Base-by-base conservation (phyloP, 2,329 filamentous ascomycete species). In the Cadophora luteo-olivacea region DNA sequence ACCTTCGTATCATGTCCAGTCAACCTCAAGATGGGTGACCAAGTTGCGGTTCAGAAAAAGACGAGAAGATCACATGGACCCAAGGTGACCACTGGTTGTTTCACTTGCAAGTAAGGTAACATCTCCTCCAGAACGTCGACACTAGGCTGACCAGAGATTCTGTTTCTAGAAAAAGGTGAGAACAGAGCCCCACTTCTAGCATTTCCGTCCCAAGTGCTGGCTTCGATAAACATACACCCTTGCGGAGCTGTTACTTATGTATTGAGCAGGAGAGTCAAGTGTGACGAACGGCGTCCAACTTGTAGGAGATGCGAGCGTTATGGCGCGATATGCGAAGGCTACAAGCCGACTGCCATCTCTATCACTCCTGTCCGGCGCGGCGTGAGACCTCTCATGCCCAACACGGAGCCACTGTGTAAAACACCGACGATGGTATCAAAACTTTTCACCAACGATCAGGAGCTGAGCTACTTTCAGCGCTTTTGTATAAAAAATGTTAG, bases 391-490 rank as follows among this genome's bases (percentile, higher is more conserved):
- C 14, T 61, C 29, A 4, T 49, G 33, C 58, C 36, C 38, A 41
- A 41, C 8, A 3, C 12, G 3, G 38, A 41, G 6, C 38, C 38
- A 41, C 38, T 41, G 5, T 41, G 12, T 12, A 41, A 41, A 16
- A 41, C 38, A 41, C 38, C 38, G 38, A 41, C 38, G 16, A 41
- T 16, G 38, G 48, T 24, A 2, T 41, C 38, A 6, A 41, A 36
- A 14, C 57, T 62, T 2, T 69, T 70, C 55, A 32, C 16, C 33
- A 70, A 65, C 29, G 64, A 63, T 45, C 19, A 66, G 32, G 71
- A 72, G 51, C 66, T 65, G 11, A 49, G 54, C 11, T 68, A 67
- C 48, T 72, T 72, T 58, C 69, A 71, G 58, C 57, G 62, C 9
- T 71, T 69, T 62, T 68, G 64, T 25, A 55, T 64, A 3, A 49